Evolutionary conservation across 331 rosid species (phyloP).

Genomic region (Quercus lobata): DNA sequence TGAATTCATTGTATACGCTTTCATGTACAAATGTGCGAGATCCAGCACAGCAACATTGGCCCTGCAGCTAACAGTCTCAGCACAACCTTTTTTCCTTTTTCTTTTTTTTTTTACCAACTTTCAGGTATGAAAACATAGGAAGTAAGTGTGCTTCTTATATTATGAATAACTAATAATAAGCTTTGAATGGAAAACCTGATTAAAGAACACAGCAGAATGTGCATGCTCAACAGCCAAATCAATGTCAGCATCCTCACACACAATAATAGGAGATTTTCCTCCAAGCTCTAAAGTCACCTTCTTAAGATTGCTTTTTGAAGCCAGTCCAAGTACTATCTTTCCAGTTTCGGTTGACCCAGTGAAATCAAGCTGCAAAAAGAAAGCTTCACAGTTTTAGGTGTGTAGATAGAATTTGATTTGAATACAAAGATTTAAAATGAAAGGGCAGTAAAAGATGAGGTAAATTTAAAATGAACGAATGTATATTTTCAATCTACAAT

Average conservation of each 20-base stretch:
- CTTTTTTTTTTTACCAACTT: background rate
- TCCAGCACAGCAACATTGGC: conserved; percentile 94
- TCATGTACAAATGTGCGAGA: conserved; percentile 93
- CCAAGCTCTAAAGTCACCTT: conserved; percentile 89
- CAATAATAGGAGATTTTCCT: conserved; percentile 87
- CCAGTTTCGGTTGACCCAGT: conserved; percentile 88
- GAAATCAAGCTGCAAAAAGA: conserved; percentile 74
- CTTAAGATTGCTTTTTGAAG: conserved; percentile 85
- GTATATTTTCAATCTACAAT: background rate
- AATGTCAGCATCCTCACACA: conserved; percentile 82
- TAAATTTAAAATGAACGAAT: background rate
- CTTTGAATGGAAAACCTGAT: conserved; percentile 44
- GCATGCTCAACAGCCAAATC: conserved; percentile 86
- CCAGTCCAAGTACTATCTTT: conserved; percentile 56
- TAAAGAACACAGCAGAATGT: conserved; percentile 79
- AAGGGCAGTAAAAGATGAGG: background rate
- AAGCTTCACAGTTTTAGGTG: background rate
- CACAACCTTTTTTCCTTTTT: background rate
- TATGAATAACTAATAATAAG: background rate
- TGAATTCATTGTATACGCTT: conserved; percentile 62
- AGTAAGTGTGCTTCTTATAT: background rate
- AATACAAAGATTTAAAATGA: background rate
- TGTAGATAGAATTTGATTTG: background rate
- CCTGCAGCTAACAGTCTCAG: conserved; percentile 38
- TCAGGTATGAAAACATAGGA: background rate